Evolutionary conservation across 73 alveolate genomes (phyloP).

Genomic region (Symbiodinium pilosum): DNA sequence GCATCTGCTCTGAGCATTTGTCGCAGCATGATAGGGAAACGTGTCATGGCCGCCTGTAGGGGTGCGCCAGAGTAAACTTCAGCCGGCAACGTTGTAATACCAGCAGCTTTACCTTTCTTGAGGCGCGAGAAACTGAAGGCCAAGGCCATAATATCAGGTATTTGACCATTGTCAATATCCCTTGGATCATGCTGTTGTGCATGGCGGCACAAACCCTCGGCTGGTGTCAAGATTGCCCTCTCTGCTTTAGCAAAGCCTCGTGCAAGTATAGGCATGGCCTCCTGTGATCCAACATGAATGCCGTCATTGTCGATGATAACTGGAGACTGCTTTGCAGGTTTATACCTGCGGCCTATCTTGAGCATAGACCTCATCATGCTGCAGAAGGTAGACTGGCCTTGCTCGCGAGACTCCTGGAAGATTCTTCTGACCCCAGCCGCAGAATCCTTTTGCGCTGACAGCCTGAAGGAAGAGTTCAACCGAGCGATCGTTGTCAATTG

Average conservation of each 20-base stretch:
- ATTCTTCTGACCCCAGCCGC: not conserved
- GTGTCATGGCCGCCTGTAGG: not conserved
- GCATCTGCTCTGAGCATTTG: not conserved
- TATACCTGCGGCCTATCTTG: not conserved
- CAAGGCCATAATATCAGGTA: not conserved
- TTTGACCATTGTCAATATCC: too few relatives aligned
- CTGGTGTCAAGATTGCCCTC: not conserved
- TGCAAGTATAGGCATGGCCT: not conserved
- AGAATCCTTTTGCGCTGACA: not conserved
- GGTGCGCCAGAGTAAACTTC: not conserved
- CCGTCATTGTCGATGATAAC: not conserved
- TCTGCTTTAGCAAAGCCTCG: not conserved
- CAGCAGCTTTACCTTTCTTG: not conserved
- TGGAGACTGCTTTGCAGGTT: not conserved
- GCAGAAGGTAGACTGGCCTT: not conserved
- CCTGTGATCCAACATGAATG: fast-evolving
- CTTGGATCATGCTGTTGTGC: too few relatives aligned
- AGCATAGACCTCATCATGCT: too few relatives aligned
- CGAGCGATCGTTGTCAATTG: too few relatives aligned
- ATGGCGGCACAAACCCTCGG: not conserved
- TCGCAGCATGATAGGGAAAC: not conserved
- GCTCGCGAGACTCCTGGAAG: not conserved
- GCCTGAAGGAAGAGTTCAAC: too few relatives aligned
- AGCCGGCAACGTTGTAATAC: not conserved
- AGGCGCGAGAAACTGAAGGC: not conserved